These are phyloP conservation scores for Penicillium sp. DNA, from an alignment of 2,329 filamentous ascomycete genomes.

Conservation along the genomic window DNA sequence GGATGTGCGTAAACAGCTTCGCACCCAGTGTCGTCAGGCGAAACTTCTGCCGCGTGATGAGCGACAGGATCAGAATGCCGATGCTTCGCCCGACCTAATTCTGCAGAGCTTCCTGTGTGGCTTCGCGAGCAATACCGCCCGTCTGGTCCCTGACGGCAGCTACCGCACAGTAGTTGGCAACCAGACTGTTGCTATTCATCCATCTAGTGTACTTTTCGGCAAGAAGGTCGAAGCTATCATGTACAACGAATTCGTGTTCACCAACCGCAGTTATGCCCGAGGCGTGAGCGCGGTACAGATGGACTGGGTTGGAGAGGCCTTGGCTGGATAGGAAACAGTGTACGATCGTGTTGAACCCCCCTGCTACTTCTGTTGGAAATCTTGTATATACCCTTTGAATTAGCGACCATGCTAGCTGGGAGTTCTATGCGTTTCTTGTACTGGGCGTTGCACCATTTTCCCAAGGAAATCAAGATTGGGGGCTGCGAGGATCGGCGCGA, in stretches of 20 bases:
- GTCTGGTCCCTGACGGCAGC: conserved; percentile 58
- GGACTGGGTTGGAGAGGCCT: conserved; percentile 58
- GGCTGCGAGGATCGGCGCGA: conserved; percentile 4
- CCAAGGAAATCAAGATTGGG: not conserved
- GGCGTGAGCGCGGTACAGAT: conserved; percentile 62
- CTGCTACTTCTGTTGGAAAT: not conserved
- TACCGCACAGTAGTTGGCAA: conserved; percentile 62
- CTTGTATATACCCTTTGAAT: conserved; percentile 13
- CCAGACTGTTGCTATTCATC: conserved; percentile 62
- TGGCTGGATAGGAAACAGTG: conserved; percentile 28
- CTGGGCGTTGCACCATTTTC: too few species aligned
- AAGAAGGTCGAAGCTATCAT: conserved; percentile 61
- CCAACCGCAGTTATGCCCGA: conserved; percentile 61
- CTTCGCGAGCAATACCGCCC: conserved; percentile 60
- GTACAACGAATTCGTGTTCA: conserved; percentile 66
- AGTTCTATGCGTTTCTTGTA: too few species aligned
- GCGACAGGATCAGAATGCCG: conserved; percentile 22
- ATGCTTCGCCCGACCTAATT: conserved; percentile 49
- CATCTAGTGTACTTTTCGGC: conserved; percentile 59
- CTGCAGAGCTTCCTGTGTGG: conserved; percentile 58
- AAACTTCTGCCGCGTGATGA: conserved; percentile 39
- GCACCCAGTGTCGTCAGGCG: conserved; percentile 52
- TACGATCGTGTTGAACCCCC: too few species aligned
- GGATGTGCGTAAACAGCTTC: conserved; percentile 63
- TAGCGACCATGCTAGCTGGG: conserved; percentile 1